Evolutionary conservation across 208 protist genomes (phyloP).

Genomic region (Crithidia expoeki): DNA sequence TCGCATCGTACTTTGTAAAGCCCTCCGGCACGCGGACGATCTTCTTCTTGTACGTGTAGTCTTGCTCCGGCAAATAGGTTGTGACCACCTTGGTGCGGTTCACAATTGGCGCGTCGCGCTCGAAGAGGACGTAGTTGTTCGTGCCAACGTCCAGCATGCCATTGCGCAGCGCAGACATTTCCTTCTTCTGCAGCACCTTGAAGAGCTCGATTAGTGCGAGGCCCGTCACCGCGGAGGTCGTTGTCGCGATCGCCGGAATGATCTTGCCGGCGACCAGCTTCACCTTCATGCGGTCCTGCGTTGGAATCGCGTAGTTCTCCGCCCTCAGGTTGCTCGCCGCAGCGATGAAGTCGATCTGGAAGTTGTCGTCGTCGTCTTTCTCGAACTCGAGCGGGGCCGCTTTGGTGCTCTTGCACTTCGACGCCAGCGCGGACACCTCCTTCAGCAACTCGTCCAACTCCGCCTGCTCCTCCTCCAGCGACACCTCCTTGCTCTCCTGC

Average conservation of each 20-base stretch:
- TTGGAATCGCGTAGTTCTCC: constrained; percentile 92
- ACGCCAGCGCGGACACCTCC: constrained; percentile 44
- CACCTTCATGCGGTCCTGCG: constrained; percentile 85
- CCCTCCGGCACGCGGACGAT: constrained; percentile 79
- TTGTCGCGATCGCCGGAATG: constrained; percentile 99
- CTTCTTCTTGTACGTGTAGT: constrained; percentile 89
- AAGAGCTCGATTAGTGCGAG: constrained; percentile 98
- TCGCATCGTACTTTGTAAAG: constrained; percentile 89
- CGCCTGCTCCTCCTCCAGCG: constrained; percentile 51
- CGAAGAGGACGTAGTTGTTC: constrained; percentile 91
- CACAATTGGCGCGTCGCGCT: constrained; percentile 77
- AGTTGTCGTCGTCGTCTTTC: constrained; percentile 97
- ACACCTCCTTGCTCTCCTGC: constrained; percentile 18
- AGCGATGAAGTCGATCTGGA: constrained; percentile 96
- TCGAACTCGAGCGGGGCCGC: constrained; percentile 91
- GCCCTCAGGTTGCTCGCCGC: constrained; percentile 94
- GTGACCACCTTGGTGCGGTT: constrained; percentile 69
- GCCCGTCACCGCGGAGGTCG: constrained; percentile 98
- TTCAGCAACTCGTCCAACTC: constrained; percentile 54
- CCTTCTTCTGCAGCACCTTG: constrained; percentile 94
- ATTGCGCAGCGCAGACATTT: constrained; percentile 76
- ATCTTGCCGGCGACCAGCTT: constrained; percentile 98
- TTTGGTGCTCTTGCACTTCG: constrained; percentile 49
- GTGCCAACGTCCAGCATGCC: constrained; percentile 90
- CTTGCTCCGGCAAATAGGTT: constrained; percentile 87